A percentile compares a stretch with the other conserved stretches of the same genome.
Conservation (phyloP, 78 protist species). For the Chrysochromulina parva region DNA sequence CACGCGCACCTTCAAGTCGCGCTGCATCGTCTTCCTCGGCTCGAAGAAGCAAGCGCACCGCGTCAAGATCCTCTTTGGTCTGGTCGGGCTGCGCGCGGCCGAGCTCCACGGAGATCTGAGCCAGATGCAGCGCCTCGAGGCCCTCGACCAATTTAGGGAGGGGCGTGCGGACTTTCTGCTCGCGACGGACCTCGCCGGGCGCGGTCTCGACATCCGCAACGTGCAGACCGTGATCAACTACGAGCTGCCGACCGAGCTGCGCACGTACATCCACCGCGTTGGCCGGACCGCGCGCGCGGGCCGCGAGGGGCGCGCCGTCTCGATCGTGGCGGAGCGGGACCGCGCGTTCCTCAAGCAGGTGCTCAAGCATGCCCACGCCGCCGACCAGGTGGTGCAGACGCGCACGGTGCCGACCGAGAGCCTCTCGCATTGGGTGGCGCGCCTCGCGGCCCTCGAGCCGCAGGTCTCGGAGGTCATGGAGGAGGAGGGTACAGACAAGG, state of each 20-base stretch:
- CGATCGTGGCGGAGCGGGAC: slow-evolving; percentile 6
- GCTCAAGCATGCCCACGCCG: neutral
- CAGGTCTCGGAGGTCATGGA: neutral
- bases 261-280: slow-evolving; percentile 43
- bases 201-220: slow-evolving; percentile 88
- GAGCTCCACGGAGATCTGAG: slow-evolving; percentile 78
- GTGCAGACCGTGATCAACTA: slow-evolving; percentile 67
- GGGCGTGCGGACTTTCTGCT: slow-evolving; percentile 62
- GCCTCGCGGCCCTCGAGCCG: neutral
- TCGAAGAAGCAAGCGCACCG: slow-evolving; percentile 61
- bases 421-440: neutral
- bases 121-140: slow-evolving; percentile 32
- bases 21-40: slow-evolving; percentile 39
- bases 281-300: slow-evolving; percentile 65
- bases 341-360: slow-evolving; percentile 22
- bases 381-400: neutral
- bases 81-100: slow-evolving; percentile 61
- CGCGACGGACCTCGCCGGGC: slow-evolving; percentile 88
- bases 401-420: neutral
- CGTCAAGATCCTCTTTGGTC: slow-evolving; percentile 59
- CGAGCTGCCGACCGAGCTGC: slow-evolving; percentile 33
- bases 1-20: neutral
- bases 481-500: neutral
- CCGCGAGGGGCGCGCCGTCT: neutral
- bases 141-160: neutral